Evolutionary conservation across 2,329 filamentous ascomycete genomes (phyloP), one percentile per base, ranked within the genome.

Genomic region (Clonostachys rosea): DNA sequence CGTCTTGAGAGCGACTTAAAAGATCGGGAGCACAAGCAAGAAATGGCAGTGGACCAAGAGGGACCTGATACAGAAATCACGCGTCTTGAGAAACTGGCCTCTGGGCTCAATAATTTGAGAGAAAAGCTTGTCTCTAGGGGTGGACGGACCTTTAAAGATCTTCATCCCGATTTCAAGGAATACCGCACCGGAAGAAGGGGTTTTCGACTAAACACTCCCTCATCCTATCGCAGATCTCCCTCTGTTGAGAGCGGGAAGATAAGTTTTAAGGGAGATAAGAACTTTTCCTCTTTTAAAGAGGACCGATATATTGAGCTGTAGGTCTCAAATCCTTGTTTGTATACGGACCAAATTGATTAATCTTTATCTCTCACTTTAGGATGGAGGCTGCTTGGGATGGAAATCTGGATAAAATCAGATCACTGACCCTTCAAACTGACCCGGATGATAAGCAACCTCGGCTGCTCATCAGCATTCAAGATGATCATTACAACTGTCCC

Each of bases 361-460:
- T 30, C 8, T 10, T 30, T 30, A 24, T 16, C n/a, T 14, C 11
- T 18, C 11, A 30, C 24, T 33, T 51, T 55, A 54, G 78, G 10
- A 88, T 88, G 60, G 82, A 92, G 58, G 87, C 87, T 37, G 81
- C 81, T 5, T 94, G 87, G 87, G 56, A 56, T 6, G 86, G 84
- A 14, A 79, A 94, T 54, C 53, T 86, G 2, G 70, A 79, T 2
- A 80, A 70, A 4, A 80, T 92, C 62, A 88, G 86, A 57, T 62
- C 67, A 14, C 68, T 88, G 37, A 87, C 84, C 2, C 66, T 88
- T 17, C 66, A 71, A 12, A 65, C 76, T 3, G 87, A 83, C 79
- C 74, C 78, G 11, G 59, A 76, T 6, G 65, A 74, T 6, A 64
- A 75, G 5, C 71, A 83, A 45, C 65, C 74, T 0, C 86, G 87